Conservation (phyloP, 2,329 filamentous ascomycete genomes). For the Akanthomyces dipterigenus region DNA sequence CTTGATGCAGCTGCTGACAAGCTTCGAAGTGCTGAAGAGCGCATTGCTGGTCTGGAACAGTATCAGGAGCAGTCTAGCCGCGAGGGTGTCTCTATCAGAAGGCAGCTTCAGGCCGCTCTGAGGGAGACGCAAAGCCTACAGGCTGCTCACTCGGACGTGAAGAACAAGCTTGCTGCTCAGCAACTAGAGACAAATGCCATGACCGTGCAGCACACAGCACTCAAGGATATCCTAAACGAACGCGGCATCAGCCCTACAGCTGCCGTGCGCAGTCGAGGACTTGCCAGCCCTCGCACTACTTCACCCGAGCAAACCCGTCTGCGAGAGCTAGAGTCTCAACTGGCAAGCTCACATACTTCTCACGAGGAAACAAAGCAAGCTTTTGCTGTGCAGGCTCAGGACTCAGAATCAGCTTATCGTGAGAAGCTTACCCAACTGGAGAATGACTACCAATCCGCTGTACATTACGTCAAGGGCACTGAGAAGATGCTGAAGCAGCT, state of each 20-base stretch:
- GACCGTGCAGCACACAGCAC: slow-evolving; percentile 81
- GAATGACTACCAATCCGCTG: slow-evolving; percentile 94
- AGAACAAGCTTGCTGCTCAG: slow-evolving; percentile 74
- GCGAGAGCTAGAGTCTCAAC: slow-evolving; percentile 80
- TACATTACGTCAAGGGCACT: slow-evolving; percentile 96
- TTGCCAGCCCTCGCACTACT: slow-evolving; percentile 63
- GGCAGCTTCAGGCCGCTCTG: slow-evolving; percentile 79
- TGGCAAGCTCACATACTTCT: slow-evolving; percentile 66
- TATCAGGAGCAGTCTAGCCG: slow-evolving; percentile 97
- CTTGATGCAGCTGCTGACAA: slow-evolving; percentile 84
- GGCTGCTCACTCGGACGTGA: slow-evolving; percentile 72
- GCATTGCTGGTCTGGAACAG: slow-evolving; percentile 90
- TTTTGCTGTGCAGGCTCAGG: slow-evolving; percentile 73
- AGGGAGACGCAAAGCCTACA: slow-evolving; percentile 79
- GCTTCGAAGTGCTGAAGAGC: slow-evolving; percentile 85
- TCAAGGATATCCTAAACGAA: slow-evolving; percentile 88
- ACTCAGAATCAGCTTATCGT: slow-evolving; percentile 82
- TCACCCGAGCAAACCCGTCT: slow-evolving; percentile 77
- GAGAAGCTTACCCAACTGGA: slow-evolving; percentile 92
- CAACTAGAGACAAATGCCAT: slow-evolving; percentile 93
- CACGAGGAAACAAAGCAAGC: slow-evolving; percentile 79
- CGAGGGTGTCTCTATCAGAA: slow-evolving; percentile 81
- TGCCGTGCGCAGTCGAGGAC: slow-evolving; percentile 61
- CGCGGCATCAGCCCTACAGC: slow-evolving; percentile 76
- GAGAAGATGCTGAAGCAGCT: slow-evolving; percentile 99